Conservation (phyloP, 768 basidiomycete genomes). For the Lactifluus subvellereus region DNA sequence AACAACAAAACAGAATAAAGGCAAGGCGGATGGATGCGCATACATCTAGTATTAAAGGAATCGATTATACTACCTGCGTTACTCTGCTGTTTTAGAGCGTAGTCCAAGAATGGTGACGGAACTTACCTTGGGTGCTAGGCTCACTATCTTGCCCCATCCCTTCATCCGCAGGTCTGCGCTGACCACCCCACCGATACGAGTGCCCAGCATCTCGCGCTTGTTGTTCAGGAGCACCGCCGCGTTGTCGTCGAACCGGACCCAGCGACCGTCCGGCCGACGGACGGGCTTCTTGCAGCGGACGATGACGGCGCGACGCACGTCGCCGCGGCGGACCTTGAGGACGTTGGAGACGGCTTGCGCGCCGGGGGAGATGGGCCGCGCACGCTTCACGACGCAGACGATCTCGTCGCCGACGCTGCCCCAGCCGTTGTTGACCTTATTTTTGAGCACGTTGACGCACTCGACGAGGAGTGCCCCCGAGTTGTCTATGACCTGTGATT, state of each 20-base stretch:
- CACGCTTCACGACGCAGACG: slow-evolving; percentile 89
- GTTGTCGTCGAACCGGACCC: slow-evolving; percentile 92
- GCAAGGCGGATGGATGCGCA: not conserved
- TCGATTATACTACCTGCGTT: slow-evolving; percentile 13
- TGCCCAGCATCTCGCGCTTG: slow-evolving; percentile 94
- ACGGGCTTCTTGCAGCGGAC: slow-evolving; percentile 89
- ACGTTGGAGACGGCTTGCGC: slow-evolving; percentile 66
- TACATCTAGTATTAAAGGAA: not conserved
- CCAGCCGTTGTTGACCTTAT: slow-evolving; percentile 94
- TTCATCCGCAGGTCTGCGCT: slow-evolving; percentile 85
- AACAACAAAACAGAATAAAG: not conserved
- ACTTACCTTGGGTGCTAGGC: slow-evolving; percentile 81
- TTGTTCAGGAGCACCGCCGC: slow-evolving; percentile 91
- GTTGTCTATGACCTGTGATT: slow-evolving; percentile 84
- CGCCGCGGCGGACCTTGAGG: slow-evolving; percentile 87
- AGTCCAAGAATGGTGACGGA: not conserved
- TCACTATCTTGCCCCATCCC: slow-evolving; percentile 93
- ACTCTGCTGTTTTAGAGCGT: not conserved
- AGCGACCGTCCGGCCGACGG: slow-evolving; percentile 79
- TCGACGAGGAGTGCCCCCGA: slow-evolving; percentile 92
- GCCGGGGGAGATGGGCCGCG: slow-evolving; percentile 71
- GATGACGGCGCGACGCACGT: slow-evolving; percentile 92
- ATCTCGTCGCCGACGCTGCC: slow-evolving; percentile 93
- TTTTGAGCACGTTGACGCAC: slow-evolving; percentile 94
- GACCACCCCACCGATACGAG: slow-evolving; percentile 90